These are phyloP conservation scores for Diaporthe capsici DNA, from an alignment of 2,329 filamentous ascomycete species.

Conservation along the genomic window DNA sequence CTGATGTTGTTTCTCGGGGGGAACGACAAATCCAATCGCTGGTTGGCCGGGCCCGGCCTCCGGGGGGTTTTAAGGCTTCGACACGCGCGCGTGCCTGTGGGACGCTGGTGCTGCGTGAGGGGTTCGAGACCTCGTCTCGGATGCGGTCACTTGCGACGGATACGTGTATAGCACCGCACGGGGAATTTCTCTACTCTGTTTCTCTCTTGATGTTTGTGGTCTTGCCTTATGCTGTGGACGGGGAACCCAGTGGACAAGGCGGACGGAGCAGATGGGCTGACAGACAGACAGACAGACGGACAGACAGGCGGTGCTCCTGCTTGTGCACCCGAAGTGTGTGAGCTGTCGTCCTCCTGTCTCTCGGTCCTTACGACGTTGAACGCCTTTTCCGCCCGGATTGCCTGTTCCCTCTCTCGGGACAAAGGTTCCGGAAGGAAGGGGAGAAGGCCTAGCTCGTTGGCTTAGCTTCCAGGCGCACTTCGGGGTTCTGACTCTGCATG, in stretches of 20 bases:
- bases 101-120: background rate
- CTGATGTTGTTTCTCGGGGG: background rate
- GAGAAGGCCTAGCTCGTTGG: no score
- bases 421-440: background rate
- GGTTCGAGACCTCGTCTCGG: background rate
- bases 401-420: background rate
- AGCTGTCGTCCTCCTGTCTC: background rate
- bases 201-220: background rate
- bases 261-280: background rate
- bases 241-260: background rate
- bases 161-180: background rate
- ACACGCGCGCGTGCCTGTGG: background rate
- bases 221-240: conserved; percentile 28
- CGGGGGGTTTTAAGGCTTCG: background rate
- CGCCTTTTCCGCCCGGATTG: background rate
- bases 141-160: background rate
- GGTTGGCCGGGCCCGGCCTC: background rate
- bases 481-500: background rate
- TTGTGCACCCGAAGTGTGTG: no score
- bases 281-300: background rate
- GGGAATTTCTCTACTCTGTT: background rate
- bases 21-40: background rate
- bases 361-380: background rate
- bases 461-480: background rate
- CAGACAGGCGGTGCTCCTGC: no score